Evolutionary conservation across 116 monocot species (phyloP).

Genomic region (Dioscorea cayenensis): DNA sequence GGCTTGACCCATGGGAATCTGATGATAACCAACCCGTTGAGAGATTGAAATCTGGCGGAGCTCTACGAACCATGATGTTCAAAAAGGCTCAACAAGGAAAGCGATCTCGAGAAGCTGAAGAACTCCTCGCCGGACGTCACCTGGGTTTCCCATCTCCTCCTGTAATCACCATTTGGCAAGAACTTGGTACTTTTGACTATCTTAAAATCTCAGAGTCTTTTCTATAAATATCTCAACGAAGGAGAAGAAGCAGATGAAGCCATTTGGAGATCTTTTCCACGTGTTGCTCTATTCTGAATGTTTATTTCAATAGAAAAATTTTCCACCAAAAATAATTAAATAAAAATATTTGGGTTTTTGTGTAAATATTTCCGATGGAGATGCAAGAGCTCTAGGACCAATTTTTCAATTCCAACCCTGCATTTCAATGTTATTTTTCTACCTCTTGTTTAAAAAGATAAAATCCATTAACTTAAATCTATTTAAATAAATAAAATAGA

Average conservation of each 20-base stretch:
- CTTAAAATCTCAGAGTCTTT: background rate
- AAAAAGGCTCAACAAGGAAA: constrained; percentile 42
- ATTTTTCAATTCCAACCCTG: background rate
- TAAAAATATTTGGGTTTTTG: background rate
- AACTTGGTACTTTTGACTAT: background rate
- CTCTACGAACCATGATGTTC: constrained; percentile 47
- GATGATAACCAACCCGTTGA: constrained; percentile 17
- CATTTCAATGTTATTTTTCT: background rate
- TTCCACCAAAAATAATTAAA: background rate
- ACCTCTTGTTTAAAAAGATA: too few species aligned
- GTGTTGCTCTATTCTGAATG: background rate
- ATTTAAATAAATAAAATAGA: too few species aligned
- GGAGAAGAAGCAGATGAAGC: too few species aligned
- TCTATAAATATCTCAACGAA: background rate
- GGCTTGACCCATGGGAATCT: constrained; percentile 5
- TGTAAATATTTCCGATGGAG: background rate
- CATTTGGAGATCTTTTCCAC: background rate
- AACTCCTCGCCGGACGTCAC: constrained; percentile 34
- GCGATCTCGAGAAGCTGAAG: constrained; percentile 8
- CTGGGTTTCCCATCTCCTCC: constrained; percentile 64
- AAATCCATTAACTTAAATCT: too few species aligned
- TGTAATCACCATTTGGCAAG: constrained; percentile 12
- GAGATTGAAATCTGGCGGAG: constrained; percentile 57
- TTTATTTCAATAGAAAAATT: too few species aligned
- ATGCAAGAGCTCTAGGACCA: background rate